Evolutionary conservation across 495 filamentous ascomycete species (phyloP).

Genomic region (Aspergillus nidulans): DNA sequence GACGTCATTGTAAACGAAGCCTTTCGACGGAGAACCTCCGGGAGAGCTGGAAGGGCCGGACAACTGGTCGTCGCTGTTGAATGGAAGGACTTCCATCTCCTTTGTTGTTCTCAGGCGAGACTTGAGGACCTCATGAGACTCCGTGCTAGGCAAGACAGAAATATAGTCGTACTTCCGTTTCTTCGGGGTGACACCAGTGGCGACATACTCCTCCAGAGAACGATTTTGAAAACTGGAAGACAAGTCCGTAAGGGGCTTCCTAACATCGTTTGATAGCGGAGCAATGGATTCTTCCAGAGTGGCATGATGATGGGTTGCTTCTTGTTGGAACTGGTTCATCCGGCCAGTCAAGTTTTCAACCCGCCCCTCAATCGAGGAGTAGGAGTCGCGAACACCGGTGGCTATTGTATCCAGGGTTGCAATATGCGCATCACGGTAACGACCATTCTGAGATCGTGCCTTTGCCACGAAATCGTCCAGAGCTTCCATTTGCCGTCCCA

Average conservation of each 20-base stretch:
- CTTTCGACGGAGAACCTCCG: conserved; percentile 31
- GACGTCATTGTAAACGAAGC: conserved; percentile 42
- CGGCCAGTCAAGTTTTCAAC: conserved; percentile 58
- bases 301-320: conserved; percentile 52
- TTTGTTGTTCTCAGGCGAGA: conserved; percentile 48
- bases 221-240: conserved; percentile 57
- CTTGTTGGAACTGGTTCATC: conserved; percentile 57
- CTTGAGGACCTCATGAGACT: conserved; percentile 62
- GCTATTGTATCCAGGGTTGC: conserved; percentile 58
- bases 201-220: conserved; percentile 67
- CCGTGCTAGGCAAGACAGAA: conserved; percentile 69
- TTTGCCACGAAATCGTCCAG: conserved; percentile 87
- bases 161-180: conserved; percentile 74
- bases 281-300: conserved; percentile 51
- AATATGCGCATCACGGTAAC: conserved; percentile 64
- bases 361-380: conserved; percentile 60
- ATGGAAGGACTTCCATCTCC: conserved; percentile 34
- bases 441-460: conserved; percentile 74
- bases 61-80: conserved; percentile 28
- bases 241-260: conserved; percentile 65
- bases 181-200: conserved; percentile 82
- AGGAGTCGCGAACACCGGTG: conserved; percentile 62
- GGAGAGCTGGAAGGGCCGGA: conserved; percentile 24
- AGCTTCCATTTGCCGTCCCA: conserved; percentile 80
- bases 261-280: conserved; percentile 55